Evolutionary conservation across 2,329 filamentous ascomycete genomes (phyloP).

Genomic region (Claviceps sp.): DNA sequence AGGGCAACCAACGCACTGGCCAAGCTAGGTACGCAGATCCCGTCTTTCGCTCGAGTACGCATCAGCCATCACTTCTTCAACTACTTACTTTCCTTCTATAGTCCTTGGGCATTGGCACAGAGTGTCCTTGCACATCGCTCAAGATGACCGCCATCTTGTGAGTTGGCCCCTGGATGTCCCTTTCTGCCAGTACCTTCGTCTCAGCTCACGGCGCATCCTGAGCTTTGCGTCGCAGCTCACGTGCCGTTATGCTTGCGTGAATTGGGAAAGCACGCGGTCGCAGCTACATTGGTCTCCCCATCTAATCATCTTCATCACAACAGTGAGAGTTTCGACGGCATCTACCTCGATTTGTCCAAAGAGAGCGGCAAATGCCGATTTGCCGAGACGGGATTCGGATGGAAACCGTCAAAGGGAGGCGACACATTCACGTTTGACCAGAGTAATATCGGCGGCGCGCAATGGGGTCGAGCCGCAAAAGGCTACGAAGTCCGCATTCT

Average conservation of each 20-base stretch:
- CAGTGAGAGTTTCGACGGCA: constrained; percentile 90
- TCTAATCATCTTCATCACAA: not conserved
- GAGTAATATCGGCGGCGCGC: constrained; percentile 70
- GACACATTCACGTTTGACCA: constrained; percentile 90
- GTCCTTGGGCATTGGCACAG: not conserved
- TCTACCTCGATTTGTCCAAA: constrained; percentile 90
- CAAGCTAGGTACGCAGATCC: not conserved
- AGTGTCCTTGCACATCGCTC: constrained; percentile 2
- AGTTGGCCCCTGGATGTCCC: constrained; percentile 9
- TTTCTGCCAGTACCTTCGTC: not conserved
- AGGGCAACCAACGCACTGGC: not conserved
- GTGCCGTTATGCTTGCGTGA: not conserved
- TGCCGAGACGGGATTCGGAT: constrained; percentile 85
- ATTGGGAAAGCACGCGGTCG: not conserved
- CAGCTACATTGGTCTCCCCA: not conserved
- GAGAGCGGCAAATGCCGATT: constrained; percentile 88
- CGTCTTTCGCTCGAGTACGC: not conserved
- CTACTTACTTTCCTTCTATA: not conserved
- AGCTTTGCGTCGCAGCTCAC: not conserved
- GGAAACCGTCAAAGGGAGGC: constrained; percentile 79
- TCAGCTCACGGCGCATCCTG: not conserved
- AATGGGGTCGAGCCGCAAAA: constrained; percentile 88
- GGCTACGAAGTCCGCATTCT: constrained; percentile 91
- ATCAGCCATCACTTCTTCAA: not conserved
- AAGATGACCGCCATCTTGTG: constrained; percentile 25